Evolutionary conservation across 106 monocot species (phyloP).

Genomic region (Narthecium ossifragum): DNA sequence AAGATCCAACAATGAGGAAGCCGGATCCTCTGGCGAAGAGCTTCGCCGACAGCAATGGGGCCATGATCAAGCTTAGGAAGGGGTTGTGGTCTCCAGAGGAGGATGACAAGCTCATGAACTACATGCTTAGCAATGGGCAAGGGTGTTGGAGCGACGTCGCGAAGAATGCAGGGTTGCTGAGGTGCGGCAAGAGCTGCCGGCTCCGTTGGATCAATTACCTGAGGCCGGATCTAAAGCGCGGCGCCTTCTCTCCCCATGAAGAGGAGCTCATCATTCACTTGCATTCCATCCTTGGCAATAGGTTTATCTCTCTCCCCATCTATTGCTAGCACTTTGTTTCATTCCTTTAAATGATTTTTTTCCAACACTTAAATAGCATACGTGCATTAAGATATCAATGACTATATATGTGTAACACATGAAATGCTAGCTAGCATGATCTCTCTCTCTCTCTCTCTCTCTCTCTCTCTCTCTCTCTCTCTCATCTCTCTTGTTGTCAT

Average conservation of each 20-base stretch:
- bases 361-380: too few species aligned
- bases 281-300: slow-evolving; percentile 70
- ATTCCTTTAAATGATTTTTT: too few species aligned
- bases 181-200: slow-evolving; percentile 78
- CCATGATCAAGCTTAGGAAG: slow-evolving; percentile 40
- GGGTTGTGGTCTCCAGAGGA: slow-evolving; percentile 78
- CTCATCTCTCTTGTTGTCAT: too few species aligned
- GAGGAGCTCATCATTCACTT: slow-evolving; percentile 60
- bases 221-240: slow-evolving; percentile 67
- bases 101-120: slow-evolving; percentile 56
- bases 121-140: slow-evolving; percentile 57
- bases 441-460: too few species aligned
- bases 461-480: not conserved
- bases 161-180: slow-evolving; percentile 54
- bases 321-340: slow-evolving; percentile 4
- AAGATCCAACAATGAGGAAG: slow-evolving; percentile 43
- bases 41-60: not conserved
- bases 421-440: too few species aligned
- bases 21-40: slow-evolving; percentile 17
- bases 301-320: slow-evolving; percentile 14
- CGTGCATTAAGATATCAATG: too few species aligned
- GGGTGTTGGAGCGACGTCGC: slow-evolving; percentile 80
- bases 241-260: slow-evolving; percentile 56
- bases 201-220: slow-evolving; percentile 76
- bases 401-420: too few species aligned